phyloP scores from a whole-genome alignment of 1,139 yeast species.

The Neolecta irregularis region DNA sequence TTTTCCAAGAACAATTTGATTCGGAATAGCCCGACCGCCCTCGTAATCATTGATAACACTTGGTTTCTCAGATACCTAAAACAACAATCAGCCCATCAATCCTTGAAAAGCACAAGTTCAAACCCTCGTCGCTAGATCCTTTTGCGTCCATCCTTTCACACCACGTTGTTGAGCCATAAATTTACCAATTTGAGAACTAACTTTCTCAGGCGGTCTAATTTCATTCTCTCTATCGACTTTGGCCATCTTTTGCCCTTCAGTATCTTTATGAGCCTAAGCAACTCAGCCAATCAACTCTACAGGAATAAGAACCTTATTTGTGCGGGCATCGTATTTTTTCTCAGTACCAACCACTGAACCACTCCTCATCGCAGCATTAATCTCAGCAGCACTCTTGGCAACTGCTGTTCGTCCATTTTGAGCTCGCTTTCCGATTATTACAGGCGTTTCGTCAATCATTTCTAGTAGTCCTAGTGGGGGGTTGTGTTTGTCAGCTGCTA shows the following conservation, averaged over 20 bases:
- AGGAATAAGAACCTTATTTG: constrained; percentile 29
- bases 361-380: constrained; percentile 85
- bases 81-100: constrained; percentile 1
- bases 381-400: constrained; percentile 59
- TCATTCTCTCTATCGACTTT: constrained; percentile 88
- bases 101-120: background rate
- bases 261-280: constrained; percentile 35
- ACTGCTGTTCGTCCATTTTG: constrained; percentile 79
- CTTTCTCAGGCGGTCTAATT: constrained; percentile 81
- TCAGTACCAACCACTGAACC: constrained; percentile 85
- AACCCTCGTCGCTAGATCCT: constrained; percentile 86
- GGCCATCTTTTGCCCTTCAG: constrained; percentile 90
- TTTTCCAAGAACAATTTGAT: constrained; percentile 84
- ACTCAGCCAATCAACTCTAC: background rate
- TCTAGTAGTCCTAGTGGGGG: too few relatives aligned
- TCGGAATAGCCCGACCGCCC: constrained; percentile 92
- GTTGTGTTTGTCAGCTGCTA: too few relatives aligned
- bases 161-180: constrained; percentile 76
- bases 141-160: constrained; percentile 80
- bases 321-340: constrained; percentile 69
- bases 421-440: constrained; percentile 82
- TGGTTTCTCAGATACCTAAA: constrained; percentile 96
- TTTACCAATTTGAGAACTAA: constrained; percentile 72
- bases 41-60: constrained; percentile 91
- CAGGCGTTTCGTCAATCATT: too few relatives aligned